Percentiles rank a stretch among this genome's conserved stretches.
phyloP scores from a whole-genome alignment of 192 early-diverging fungal genomes.

The Haplosporangium gracile region DNA sequence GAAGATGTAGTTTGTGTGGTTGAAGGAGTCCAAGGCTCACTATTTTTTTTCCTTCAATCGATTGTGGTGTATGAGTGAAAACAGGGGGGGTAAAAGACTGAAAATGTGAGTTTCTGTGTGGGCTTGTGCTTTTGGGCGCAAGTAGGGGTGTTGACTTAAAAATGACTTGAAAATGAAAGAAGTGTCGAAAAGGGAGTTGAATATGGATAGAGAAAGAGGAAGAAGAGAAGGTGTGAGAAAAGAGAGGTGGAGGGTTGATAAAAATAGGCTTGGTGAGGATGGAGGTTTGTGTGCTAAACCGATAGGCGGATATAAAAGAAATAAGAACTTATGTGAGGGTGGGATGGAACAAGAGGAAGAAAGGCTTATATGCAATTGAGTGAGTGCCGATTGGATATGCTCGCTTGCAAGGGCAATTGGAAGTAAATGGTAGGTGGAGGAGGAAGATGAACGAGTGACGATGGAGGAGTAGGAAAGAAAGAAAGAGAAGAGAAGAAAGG shows the following conservation, averaged over 20 bases:
- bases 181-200: background rate
- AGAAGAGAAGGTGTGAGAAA: background rate
- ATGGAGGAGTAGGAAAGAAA: background rate
- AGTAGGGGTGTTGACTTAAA: background rate
- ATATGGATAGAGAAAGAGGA: conserved; percentile 1
- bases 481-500: background rate
- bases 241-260: background rate
- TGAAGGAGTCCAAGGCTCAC: background rate
- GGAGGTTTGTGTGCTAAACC: background rate
- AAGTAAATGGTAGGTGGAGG: background rate
- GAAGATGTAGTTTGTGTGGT: background rate
- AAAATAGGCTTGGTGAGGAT: background rate
- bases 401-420: background rate
- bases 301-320: background rate
- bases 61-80: background rate
- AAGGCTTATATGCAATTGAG: background rate
- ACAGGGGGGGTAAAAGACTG: background rate
- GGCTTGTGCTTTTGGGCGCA: conserved; percentile 8
- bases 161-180: background rate
- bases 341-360: background rate
- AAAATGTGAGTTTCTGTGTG: background rate
- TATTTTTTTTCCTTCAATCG: background rate
- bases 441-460: background rate
- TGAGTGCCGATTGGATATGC: background rate
- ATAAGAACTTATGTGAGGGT: background rate